phyloP scores from a whole-genome alignment of 345 rosid genomes.

The Anastatica hierochuntica region DNA sequence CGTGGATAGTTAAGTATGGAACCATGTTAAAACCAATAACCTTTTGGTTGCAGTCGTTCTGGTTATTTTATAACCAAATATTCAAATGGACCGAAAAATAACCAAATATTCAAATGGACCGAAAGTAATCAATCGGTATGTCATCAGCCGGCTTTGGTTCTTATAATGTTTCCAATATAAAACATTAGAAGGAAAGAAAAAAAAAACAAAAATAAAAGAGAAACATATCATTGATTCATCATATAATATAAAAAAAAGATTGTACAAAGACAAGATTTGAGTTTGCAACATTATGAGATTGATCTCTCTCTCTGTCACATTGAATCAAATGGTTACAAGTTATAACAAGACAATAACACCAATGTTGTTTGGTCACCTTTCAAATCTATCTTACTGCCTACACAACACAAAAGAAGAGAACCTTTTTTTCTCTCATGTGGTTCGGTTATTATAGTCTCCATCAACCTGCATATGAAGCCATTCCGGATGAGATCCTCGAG shows the following conservation, averaged over 20 bases:
- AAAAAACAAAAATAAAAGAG: not conserved
- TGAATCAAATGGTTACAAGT: slow-evolving; percentile 16
- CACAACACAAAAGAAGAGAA: slow-evolving; percentile 8
- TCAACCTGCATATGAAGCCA: slow-evolving; percentile 89
- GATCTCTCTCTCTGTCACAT: not conserved
- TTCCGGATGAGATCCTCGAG: slow-evolving; percentile 45
- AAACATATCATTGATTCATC: slow-evolving; percentile 3
- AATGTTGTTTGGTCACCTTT: not conserved
- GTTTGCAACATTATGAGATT: not conserved
- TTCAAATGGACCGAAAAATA: no score
- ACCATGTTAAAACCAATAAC: no score
- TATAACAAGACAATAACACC: slow-evolving; percentile 15
- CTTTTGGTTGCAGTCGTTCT: no score
- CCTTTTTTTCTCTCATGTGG: slow-evolving; percentile 29
- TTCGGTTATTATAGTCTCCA: slow-evolving; percentile 47
- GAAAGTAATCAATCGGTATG: no score
- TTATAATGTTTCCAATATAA: no score
- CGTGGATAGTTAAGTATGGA: no score
- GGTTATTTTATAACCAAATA: no score
- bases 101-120: no score
- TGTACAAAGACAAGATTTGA: slow-evolving; percentile 4
- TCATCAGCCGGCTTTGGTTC: no score
- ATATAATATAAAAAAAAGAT: not conserved
- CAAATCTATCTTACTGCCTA: no score
- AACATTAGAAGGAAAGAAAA: no score